phyloP scores from a whole-genome alignment of 768 basidiomycete genomes.

The Pseudohyphozyma bogoriensis region DNA sequence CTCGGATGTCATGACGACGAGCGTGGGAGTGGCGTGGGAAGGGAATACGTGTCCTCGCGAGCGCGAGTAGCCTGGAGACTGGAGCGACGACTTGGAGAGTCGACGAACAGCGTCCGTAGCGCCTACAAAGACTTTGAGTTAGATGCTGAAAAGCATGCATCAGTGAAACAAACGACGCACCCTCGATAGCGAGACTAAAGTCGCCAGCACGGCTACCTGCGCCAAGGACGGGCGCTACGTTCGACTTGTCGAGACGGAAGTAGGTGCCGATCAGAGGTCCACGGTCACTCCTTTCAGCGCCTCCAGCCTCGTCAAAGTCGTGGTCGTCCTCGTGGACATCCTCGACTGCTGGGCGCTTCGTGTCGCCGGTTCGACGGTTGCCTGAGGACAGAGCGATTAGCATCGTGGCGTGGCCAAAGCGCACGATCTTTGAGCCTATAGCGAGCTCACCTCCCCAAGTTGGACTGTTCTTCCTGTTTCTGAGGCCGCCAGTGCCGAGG shows the following conservation, averaged over 20 bases:
- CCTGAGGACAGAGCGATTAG: not conserved
- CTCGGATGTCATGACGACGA: conserved; percentile 17
- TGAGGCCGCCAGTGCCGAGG: conserved; percentile 16
- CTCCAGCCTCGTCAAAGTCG: conserved; percentile 9
- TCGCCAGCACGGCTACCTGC: no score
- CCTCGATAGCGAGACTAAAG: no score
- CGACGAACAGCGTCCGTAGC: conserved; percentile 9
- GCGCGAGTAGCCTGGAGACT: conserved; percentile 19
- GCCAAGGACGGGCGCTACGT: no score
- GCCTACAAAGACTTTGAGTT: not conserved
- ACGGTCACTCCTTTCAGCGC: conserved; percentile 15
- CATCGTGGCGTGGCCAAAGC: no score
- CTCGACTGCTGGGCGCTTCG: not conserved
- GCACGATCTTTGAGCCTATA: no score
- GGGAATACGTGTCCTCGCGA: conserved; percentile 18
- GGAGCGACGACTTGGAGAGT: conserved; percentile 14
- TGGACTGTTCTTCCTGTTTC: conserved; percentile 25
- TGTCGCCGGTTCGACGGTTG: not conserved
- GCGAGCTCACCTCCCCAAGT: conserved; percentile 17
- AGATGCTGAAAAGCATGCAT: not conserved
- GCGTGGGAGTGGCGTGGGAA: conserved; percentile 1
- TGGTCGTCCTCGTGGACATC: conserved; percentile 5
- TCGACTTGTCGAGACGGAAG: not conserved
- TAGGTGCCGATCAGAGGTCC: conserved; percentile 23
- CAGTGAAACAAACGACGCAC: not conserved